Evolutionary conservation across 1,284 basidiomycete genomes (phyloP), one percentile per base, ranked within the genome.

Genomic region (Tetrapyrgos nigripes): DNA sequence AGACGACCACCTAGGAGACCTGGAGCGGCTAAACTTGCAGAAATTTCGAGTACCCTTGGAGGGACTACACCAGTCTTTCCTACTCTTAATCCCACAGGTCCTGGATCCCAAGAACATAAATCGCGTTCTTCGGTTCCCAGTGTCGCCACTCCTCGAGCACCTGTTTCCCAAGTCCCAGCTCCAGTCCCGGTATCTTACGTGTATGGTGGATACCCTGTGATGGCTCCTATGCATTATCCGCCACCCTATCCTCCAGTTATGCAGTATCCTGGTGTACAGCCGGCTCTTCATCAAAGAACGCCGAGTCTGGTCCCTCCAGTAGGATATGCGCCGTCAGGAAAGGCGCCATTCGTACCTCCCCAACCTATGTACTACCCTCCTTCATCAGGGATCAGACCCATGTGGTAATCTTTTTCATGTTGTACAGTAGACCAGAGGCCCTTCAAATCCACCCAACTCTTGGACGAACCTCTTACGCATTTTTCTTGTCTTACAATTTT

Each of bases 1-100:
- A 53, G 57, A 56, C 53, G 57, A 14, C 57, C 48, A 55, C 31
- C 53, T 13, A 58, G 51, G 51, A 48, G 33, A 23, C 27, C 23
- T 11, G 11, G 52, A 21, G 14, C 31, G 21, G 46, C 4, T 23
- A n/a, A 11, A 44, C 5, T 19, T 19, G 14, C 24, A n/a, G 31
- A 23, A 8, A 19, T 19, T 19, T 50, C 27, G 13, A 50, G 14
- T 2, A 43, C 4, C 24, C 9, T 43, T n/a, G 50, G 46, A 8
- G 29, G 37, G 13, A 17, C 37, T n/a, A n/a, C 31, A 28, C 26
- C 51, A 19, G 47, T 27, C 3, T 58, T 53, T 35, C 56, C 56
- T 3, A 53, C 56, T 2, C 33, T 58, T 19, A 58, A 58, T 40
- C 37, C 37, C 37, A 40, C 37, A 9, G 37, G 37, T n/a, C 37